These are phyloP conservation scores for Meyerozyma athensensis DNA, from an alignment of 1,139 yeast species.

Conservation along the genomic window DNA sequence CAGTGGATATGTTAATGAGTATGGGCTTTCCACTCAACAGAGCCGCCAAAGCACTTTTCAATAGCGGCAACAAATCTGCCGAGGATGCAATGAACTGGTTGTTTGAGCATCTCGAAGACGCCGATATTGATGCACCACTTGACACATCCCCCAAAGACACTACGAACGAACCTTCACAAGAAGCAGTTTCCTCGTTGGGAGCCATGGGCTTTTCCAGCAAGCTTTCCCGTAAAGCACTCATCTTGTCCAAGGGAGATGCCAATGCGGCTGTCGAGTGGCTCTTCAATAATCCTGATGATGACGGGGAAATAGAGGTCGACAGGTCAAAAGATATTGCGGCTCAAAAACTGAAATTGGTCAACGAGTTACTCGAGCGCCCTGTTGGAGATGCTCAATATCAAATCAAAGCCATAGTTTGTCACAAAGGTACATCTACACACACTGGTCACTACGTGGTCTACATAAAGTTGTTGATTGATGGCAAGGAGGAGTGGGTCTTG, in stretches of 20 bases:
- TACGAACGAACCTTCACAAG: constrained; percentile 24
- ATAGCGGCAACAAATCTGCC: constrained; percentile 62
- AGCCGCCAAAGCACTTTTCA: constrained; percentile 60
- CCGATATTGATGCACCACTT: constrained; percentile 67
- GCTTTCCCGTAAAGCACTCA: constrained; percentile 66
- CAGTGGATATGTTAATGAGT: constrained; percentile 50
- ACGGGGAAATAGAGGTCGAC: constrained; percentile 32
- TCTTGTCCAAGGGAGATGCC: constrained; percentile 52
- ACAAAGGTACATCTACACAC: constrained; percentile 90
- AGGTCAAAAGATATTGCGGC: constrained; percentile 16
- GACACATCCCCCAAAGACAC: constrained; percentile 8
- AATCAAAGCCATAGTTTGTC: constrained; percentile 77
- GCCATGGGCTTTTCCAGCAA: constrained; percentile 75
- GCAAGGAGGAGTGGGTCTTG: constrained; percentile 63
- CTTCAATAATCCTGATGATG: constrained; percentile 70
- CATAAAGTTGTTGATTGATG: constrained; percentile 41
- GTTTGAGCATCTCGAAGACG: constrained; percentile 82
- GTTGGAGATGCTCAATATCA: constrained; percentile 32
- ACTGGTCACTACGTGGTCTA: constrained; percentile 96
- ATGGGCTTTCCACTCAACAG: constrained; percentile 89
- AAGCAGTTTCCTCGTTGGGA: constrained; percentile 46
- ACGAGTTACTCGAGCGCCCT: constrained; percentile 13
- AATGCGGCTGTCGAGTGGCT: constrained; percentile 90
- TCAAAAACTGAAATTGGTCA: constrained; percentile 16
- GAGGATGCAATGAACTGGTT: constrained; percentile 93